Base-by-base conservation (phyloP, 2,329 filamentous ascomycete species). In the Trichoderma aggressivum region DNA sequence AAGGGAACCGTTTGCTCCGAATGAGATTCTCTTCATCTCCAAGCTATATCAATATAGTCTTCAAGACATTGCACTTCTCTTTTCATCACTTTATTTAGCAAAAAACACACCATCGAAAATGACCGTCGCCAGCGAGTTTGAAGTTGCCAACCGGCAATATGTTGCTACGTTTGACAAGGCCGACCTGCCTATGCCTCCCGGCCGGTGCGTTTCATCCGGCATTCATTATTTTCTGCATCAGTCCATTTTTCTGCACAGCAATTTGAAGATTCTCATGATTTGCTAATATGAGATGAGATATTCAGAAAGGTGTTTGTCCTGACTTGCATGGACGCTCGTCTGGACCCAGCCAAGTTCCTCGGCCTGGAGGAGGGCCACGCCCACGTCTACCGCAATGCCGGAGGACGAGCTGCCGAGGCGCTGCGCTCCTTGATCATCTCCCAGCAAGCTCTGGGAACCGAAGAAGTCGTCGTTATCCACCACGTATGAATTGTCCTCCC, bases 281-380 rank as follows among this genome's bases (percentile, higher is more conserved):
- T 18, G 2, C 32, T 56, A 58, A 71, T 1, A 30, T 10, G 7
- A 21, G 18, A 60, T 34, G 55, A 24, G 39, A n/a, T 12, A 14
- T 2, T 18, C 61, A 81, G 80, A 67, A 81, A 81, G 56, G 78
- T 81, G 7, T 75, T 76, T 6, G 74, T 80, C 32, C 86, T 95
- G 58, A 92, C 92, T 0, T 96, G 93, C 81, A 96, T 96, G 92
- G 92, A 96, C 77, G 91, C 93, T 6, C 89, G 92, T 65, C 83
- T 90, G 75, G 86, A 95, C 75, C 89, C 92, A 0, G 86, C 88
- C 3, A 83, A 86, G 14, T 91, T 91, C 1, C 91, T 94, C 68
- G 91, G 90, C 10, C 90, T 94, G 71, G 82, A 86, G 24, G 86
- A 93, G 21, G 92, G 93, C 53, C 91, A 94, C 74, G 93, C 92